Base-by-base conservation (phyloP, 108 stramenopile species). In the Discostella pseudostelligera region DNA sequence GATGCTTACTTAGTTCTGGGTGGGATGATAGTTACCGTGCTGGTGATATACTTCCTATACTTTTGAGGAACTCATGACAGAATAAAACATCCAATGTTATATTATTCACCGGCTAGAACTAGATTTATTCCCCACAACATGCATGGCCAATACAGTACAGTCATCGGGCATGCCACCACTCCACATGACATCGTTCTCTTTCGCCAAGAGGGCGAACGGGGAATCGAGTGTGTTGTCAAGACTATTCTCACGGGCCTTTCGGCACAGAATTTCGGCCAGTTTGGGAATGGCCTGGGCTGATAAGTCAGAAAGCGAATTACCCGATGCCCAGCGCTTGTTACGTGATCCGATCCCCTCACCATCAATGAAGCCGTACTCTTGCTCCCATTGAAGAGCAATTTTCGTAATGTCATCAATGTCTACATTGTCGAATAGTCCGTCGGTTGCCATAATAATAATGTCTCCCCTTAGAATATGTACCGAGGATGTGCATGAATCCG, bases 171-270 rank as follows among this genome's bases (percentile, higher is more conserved):
- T 94, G 19, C 86, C 97, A 51, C 97, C 97, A 28, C 92, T 90
- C 95, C 96, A 98, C 97, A 98, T 96, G 25, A 98, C 95, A 69
- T 98, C 97, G 77, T 97, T 98, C 40, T 98, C 97, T 65, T 97
- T 97, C 14, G 97, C 97, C 61, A 98, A 76, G 12, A 97, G 72
- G 11, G 97, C 96, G 84, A 98, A 98, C 8, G 97, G 97, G 16
- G 91, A 92, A 67, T 98, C 97, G 11, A 84, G 63, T 0, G 72
- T 57, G 9, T 65, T 49, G 63, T 95, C 90, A 22, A 97, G 75
- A 59, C 91, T 91, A 40, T 88, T 83, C 73, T 96, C 93, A 13
- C 95, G 62, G 25, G 96, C 90, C 72, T 76, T 70, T 54, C 66
- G 59, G 44, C 76, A 83, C 36, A 89, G 69, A 21, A 43, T 46